Percentiles rank a stretch among this genome's conserved stretches.
Evolutionary conservation across 495 filamentous ascomycete genomes (phyloP).

Genomic region (Penicillium ucsense): DNA sequence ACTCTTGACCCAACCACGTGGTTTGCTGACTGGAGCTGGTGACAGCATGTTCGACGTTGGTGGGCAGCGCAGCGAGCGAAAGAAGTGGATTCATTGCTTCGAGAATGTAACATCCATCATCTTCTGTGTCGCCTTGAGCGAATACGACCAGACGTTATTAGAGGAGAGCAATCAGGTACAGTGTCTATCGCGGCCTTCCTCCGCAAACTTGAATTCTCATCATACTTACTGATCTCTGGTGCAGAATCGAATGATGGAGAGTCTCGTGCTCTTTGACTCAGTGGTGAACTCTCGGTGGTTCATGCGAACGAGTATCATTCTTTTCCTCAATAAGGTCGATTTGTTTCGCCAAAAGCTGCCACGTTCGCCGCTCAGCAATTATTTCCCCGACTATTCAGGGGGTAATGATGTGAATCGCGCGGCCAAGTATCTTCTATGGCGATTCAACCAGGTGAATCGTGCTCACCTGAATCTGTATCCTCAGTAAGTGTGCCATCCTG

Average conservation of each 20-base stretch:
- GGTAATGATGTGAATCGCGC: conserved; percentile 96
- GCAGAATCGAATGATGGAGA: conserved; percentile 99
- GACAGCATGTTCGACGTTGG: conserved; percentile 97
- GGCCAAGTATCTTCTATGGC: conserved; percentile 94
- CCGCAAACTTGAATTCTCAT: not conserved
- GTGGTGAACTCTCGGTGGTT: conserved; percentile 99
- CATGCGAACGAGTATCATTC: conserved; percentile 94
- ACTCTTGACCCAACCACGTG: not conserved
- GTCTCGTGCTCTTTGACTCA: conserved; percentile 92
- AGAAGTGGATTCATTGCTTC: conserved; percentile 99
- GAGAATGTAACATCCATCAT: conserved; percentile 99
- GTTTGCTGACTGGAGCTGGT: conserved; percentile 10
- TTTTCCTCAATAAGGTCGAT: conserved; percentile 98
- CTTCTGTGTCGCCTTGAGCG: conserved; percentile 95
- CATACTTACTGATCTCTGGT: not conserved
- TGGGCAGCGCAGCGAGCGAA: conserved; percentile 90
- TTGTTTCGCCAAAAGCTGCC: conserved; percentile 91
- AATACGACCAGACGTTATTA: conserved; percentile 93
- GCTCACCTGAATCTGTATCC: conserved; percentile 95
- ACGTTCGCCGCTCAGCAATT: conserved; percentile 78
- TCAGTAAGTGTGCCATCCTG: conserved; percentile 58
- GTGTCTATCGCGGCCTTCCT: not conserved
- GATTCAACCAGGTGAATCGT: conserved; percentile 97
- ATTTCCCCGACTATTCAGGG: conserved; percentile 96
- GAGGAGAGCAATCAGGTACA: conserved; percentile 94